Conservation (phyloP, 352 stramenopile species). For the Globisporangium orthogonon region DNA sequence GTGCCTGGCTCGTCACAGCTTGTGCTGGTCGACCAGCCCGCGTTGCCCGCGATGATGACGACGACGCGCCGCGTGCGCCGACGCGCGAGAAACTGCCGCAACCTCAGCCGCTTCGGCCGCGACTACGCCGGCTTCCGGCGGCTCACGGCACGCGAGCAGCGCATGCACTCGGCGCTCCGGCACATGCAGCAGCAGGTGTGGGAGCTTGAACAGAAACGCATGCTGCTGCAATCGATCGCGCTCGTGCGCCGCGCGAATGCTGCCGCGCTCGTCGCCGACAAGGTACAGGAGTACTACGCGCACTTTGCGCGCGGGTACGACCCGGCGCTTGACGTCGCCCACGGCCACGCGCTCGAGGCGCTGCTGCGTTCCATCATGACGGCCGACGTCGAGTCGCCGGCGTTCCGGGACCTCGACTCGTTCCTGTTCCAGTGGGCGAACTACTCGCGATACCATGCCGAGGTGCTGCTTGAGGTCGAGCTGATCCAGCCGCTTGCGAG, state of each 20-base stretch:
- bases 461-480: conserved; percentile 24
- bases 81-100: conserved; percentile 38
- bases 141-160: conserved; percentile 18
- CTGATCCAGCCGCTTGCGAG: conserved; percentile 31
- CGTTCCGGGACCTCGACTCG: conserved; percentile 39
- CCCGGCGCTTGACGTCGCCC: conserved; percentile 11
- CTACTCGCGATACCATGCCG: conserved; percentile 55
- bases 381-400: conserved; percentile 41
- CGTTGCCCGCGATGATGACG: background rate
- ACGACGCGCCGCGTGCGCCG: conserved; percentile 12
- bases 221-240: conserved; percentile 35
- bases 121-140: conserved; percentile 29
- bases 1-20: conserved; percentile 9
- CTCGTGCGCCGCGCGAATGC: conserved; percentile 38
- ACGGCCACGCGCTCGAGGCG: conserved; percentile 22
- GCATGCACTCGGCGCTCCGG: conserved; percentile 22
- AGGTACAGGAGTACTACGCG: conserved; percentile 40
- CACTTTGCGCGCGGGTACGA: conserved; percentile 43
- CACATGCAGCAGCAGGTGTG: conserved; percentile 31
- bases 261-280: conserved; percentile 26
- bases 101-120: conserved; percentile 23
- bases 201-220: conserved; percentile 37
- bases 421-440: conserved; percentile 54
- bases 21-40: conserved; percentile 8
- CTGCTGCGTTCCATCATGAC: conserved; percentile 41